phyloP scores from a whole-genome alignment of 192 early-diverging fungal species.

The Allomyces macrogynus region DNA sequence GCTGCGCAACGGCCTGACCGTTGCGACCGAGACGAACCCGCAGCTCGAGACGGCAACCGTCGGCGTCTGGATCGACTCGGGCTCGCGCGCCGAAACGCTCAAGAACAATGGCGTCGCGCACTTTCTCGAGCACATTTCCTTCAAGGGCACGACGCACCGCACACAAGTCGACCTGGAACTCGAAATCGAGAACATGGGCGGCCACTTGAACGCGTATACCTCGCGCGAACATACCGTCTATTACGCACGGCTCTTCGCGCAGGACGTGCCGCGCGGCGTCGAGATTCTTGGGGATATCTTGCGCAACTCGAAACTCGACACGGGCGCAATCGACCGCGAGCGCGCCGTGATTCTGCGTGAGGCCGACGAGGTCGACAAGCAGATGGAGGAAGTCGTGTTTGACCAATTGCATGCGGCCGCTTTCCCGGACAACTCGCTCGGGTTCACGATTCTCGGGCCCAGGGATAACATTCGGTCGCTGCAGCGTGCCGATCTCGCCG shows the following conservation, averaged over 20 bases:
- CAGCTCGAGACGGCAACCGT: conserved; percentile 66
- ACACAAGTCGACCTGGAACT: conserved; percentile 80
- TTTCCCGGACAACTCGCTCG: conserved; percentile 68
- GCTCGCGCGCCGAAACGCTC: conserved; percentile 58
- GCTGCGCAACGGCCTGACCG: conserved; percentile 61
- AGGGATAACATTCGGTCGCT: conserved; percentile 83
- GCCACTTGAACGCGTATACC: conserved; percentile 95
- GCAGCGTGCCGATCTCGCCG: conserved; percentile 57
- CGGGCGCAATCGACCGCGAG: conserved; percentile 80
- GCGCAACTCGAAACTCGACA: conserved; percentile 65
- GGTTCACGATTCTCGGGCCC: conserved; percentile 84
- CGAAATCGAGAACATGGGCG: conserved; percentile 95
- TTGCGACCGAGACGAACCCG: conserved; percentile 66
- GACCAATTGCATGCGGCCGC: conserved; percentile 93
- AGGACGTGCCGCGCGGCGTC: conserved; percentile 67
- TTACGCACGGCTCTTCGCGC: conserved; percentile 82
- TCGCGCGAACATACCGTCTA: conserved; percentile 97
- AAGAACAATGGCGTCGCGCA: conserved; percentile 89
- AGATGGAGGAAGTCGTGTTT: conserved; percentile 96
- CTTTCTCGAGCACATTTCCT: conserved; percentile 98
- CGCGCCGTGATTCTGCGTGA: conserved; percentile 94
- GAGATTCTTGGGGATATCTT: conserved; percentile 91
- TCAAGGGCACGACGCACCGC: conserved; percentile 83
- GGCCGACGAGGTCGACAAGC: conserved; percentile 78
- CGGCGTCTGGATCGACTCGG: conserved; percentile 78